These are phyloP conservation scores for Magnolia kwangsiensis DNA, from an alignment of 164 flowering plant genomes.

Conservation along the genomic window DNA sequence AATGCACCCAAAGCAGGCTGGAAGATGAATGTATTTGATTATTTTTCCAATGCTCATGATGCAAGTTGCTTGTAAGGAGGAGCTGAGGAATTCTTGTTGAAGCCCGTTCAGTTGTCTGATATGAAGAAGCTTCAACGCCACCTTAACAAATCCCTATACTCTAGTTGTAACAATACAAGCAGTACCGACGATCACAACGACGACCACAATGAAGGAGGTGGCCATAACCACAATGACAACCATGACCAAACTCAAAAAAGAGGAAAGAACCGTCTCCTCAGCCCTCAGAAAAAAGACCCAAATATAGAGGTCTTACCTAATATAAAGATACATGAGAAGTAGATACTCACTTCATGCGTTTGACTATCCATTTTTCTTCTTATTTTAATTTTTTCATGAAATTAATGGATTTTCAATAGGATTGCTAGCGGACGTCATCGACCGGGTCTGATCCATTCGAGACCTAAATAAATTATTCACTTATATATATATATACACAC, in stretches of 20 bases:
- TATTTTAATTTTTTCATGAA: not conserved
- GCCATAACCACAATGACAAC: not conserved
- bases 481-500: no score
- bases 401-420: no score
- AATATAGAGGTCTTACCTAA: slow-evolving; percentile 22
- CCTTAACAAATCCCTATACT: slow-evolving; percentile 29
- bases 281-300: slow-evolving; percentile 24
- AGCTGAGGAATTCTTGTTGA: slow-evolving; percentile 65
- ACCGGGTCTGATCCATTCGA: no score
- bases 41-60: no score
- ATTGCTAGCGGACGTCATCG: no score
- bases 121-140: slow-evolving; percentile 46
- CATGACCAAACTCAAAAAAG: slow-evolving; percentile 15
- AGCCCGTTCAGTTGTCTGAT: slow-evolving; percentile 60
- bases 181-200: not conserved
- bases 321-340: not conserved
- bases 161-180: not conserved
- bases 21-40: no score
- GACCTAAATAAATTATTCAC: no score
- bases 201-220: not conserved
- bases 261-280: slow-evolving; percentile 30
- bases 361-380: not conserved
- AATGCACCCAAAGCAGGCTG: no score
- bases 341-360: not conserved
- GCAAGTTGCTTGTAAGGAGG: slow-evolving; percentile 71